Evolutionary conservation across 441 rosid species (phyloP).

Genomic region (Breynia disticha): DNA sequence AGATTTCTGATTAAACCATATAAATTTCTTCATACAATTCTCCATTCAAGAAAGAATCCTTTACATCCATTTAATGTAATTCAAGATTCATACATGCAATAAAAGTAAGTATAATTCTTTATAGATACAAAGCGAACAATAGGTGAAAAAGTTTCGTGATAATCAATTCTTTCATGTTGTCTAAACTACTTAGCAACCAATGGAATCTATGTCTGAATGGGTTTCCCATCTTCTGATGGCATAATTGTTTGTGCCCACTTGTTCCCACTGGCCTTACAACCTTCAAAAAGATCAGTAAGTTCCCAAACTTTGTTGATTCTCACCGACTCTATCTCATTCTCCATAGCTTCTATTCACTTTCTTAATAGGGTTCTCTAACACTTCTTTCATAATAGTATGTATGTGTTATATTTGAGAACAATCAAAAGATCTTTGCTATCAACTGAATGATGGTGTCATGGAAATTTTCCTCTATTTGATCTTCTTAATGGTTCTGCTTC

Average conservation of each 20-base stretch:
- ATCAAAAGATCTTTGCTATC: neutral
- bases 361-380: neutral
- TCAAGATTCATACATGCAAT: neutral
- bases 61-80: constrained; percentile 4
- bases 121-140: neutral
- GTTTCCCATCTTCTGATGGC: neutral
- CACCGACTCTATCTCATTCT: constrained; percentile 4
- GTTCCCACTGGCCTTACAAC: neutral
- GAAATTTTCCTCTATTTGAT: neutral
- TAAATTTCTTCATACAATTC: neutral
- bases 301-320: neutral
- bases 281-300: neutral
- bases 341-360: constrained; percentile 3
- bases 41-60: neutral
- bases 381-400: neutral
- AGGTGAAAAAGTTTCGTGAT: constrained; percentile 1
- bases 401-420: neutral
- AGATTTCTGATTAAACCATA: neutral
- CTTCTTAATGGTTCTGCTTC: neutral
- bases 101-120: neutral
- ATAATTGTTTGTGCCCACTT: constrained; percentile 1
- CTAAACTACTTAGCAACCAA: neutral
- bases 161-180: neutral
- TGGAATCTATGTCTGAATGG: neutral
- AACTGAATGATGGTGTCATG: neutral